Evolutionary conservation across 1,284 basidiomycete species (phyloP).

Genomic region (Boletellus deceptivus): DNA sequence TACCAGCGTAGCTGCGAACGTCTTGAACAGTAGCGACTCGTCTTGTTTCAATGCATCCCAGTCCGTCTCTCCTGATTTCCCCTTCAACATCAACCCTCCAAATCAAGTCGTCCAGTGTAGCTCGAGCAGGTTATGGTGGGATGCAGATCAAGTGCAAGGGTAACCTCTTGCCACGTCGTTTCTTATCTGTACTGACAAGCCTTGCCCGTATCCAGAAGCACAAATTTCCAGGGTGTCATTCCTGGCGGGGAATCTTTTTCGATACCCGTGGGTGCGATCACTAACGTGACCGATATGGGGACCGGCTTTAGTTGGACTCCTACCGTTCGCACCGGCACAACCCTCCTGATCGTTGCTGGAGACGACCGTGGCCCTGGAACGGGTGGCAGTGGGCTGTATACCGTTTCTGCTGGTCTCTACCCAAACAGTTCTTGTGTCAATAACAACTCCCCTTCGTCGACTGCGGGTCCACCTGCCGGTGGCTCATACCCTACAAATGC

Average conservation of each 20-base stretch:
- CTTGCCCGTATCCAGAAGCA: conserved; percentile 38
- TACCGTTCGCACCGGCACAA: conserved; percentile 59
- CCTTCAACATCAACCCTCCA: conserved; percentile 57
- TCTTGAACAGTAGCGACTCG: conserved; percentile 49
- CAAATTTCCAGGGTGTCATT: conserved; percentile 68
- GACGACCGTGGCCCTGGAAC: conserved; percentile 64
- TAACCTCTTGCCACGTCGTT: conserved; percentile 31
- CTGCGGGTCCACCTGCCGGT: conserved; percentile 72
- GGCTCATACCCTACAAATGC: conserved; percentile 64
- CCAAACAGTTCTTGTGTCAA: conserved; percentile 55
- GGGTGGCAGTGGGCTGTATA: conserved; percentile 60
- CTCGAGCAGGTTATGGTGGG: conserved; percentile 63
- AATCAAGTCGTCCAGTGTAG: conserved; percentile 64
- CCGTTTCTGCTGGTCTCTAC: conserved; percentile 48
- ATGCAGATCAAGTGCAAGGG: conserved; percentile 51
- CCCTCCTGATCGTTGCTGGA: conserved; percentile 61
- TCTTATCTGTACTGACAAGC: neutral
- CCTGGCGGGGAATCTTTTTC: conserved; percentile 75
- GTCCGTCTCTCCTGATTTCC: conserved; percentile 52
- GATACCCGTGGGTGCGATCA: conserved; percentile 49
- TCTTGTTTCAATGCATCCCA: conserved; percentile 57
- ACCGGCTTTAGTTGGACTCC: conserved; percentile 70
- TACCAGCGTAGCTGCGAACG: conserved; percentile 62
- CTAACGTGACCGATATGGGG: conserved; percentile 44
- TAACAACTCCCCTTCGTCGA: conserved; percentile 65